phyloP scores from a whole-genome alignment of 1,139 yeast genomes.

The Debaryomycetaceae sp. region DNA sequence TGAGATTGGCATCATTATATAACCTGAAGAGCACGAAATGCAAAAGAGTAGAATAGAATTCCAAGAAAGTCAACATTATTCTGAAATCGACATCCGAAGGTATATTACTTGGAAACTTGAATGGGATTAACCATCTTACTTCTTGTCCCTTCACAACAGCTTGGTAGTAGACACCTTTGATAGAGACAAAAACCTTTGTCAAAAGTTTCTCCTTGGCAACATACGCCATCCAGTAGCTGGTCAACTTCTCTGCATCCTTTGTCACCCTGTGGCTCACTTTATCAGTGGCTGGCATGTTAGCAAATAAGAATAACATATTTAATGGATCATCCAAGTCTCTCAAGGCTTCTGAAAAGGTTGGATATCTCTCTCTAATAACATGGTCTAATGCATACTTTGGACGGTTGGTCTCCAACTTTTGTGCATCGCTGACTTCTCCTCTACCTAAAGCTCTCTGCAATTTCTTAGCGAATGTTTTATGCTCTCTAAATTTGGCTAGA shows the following conservation, averaged over 20 bases:
- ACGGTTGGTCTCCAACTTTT: constrained; percentile 73
- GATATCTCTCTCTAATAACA: constrained; percentile 91
- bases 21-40: constrained; percentile 84
- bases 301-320: constrained; percentile 89
- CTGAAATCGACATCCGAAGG: constrained; percentile 94
- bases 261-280: constrained; percentile 76
- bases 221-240: constrained; percentile 95
- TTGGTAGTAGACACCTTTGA: constrained; percentile 95
- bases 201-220: constrained; percentile 81
- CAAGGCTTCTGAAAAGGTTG: constrained; percentile 86
- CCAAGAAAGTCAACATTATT: constrained; percentile 94
- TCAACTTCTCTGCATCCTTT: constrained; percentile 77
- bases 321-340: constrained; percentile 94
- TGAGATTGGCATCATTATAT: constrained; percentile 78
- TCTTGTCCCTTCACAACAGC: constrained; percentile 90
- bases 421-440: constrained; percentile 88
- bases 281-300: constrained; percentile 93
- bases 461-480: constrained; percentile 89
- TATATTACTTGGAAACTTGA: constrained; percentile 91
- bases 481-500: constrained; percentile 87
- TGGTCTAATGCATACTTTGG: constrained; percentile 87
- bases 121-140: constrained; percentile 94
- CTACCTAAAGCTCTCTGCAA: constrained; percentile 87
- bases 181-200: constrained; percentile 89
- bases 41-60: constrained; percentile 86